Percentiles rank a stretch among this genome's conserved stretches.
Conservation (phyloP, 2,329 filamentous ascomycete species). For the Hypoxylon sp. region DNA sequence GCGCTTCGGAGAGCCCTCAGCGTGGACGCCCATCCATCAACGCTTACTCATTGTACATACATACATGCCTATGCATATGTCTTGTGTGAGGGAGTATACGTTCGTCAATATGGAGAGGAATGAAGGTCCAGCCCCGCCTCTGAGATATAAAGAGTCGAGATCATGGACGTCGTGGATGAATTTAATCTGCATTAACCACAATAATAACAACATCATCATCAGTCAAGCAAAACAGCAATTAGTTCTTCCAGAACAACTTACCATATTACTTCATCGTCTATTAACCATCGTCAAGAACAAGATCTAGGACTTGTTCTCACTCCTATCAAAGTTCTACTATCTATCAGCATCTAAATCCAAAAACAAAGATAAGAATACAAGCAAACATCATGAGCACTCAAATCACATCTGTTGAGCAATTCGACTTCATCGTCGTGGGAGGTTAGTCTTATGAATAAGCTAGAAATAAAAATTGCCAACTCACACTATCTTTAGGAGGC, state of each 20-base stretch:
- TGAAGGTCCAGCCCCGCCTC: slow-evolving; percentile 28
- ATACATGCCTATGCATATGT: slow-evolving; percentile 2
- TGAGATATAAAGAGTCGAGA: slow-evolving; percentile 36
- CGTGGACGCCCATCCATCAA: slow-evolving; percentile 18
- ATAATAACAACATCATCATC: slow-evolving; percentile 19
- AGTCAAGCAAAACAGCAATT: slow-evolving; percentile 4
- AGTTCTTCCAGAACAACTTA: slow-evolving; percentile 1
- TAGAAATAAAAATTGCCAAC: background rate
- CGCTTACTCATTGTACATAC: slow-evolving; percentile 43
- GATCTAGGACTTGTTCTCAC: slow-evolving; percentile 6
- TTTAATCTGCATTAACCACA: slow-evolving; percentile 22
- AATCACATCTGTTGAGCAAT: slow-evolving; percentile 45
- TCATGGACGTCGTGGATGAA: slow-evolving; percentile 6
- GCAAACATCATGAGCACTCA: slow-evolving; percentile 33
- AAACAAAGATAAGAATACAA: background rate
- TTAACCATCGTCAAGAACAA: background rate
- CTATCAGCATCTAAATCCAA: background rate
- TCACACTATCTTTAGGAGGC: slow-evolving; percentile 54
- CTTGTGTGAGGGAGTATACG: slow-evolving; percentile 16
- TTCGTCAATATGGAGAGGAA: slow-evolving; percentile 17
- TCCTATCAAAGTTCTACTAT: background rate
- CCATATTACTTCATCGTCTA: background rate
- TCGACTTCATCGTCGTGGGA: slow-evolving; percentile 54
- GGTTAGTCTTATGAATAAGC: slow-evolving; percentile 29
- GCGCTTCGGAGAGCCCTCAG: slow-evolving; percentile 22